These are phyloP conservation scores for Hyphodiscus sp. DNA, from an alignment of 2,329 filamentous ascomycete species.

Conservation along the genomic window DNA sequence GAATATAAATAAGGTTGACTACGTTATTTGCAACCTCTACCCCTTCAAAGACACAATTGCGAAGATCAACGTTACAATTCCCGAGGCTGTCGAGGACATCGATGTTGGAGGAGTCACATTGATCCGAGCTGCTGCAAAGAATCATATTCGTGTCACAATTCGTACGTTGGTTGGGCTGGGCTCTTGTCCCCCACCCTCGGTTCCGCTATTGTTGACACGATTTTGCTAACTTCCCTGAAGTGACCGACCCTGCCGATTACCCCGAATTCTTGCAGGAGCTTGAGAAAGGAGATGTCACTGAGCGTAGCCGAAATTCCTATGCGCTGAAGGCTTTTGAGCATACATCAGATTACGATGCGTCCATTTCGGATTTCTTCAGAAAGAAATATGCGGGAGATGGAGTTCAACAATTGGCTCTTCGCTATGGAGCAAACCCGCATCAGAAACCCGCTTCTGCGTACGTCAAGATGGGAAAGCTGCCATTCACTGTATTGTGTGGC, in stretches of 20 bases:
- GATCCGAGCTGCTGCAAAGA: conserved; percentile 94
- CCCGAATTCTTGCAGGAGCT: conserved; percentile 89
- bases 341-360: conserved; percentile 91
- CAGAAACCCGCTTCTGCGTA: conserved; percentile 93
- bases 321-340: conserved; percentile 98
- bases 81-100: conserved; percentile 96
- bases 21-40: conserved; percentile 96
- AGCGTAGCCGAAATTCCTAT: conserved; percentile 78
- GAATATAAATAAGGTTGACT: conserved; percentile 93
- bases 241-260: conserved; percentile 92
- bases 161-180: conserved; percentile 23
- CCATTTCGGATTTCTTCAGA: conserved; percentile 95
- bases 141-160: conserved; percentile 92
- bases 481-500: conserved; percentile 91
- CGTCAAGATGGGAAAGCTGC: conserved; percentile 64
- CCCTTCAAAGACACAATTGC: conserved; percentile 98
- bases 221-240: too few relatives aligned
- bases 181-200: too few relatives aligned
- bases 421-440: conserved; percentile 96
- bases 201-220: too few relatives aligned
- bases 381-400: conserved; percentile 90
- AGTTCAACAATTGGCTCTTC: conserved; percentile 73
- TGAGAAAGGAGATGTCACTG: conserved; percentile 77
- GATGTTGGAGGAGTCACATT: conserved; percentile 97
- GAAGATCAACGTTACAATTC: conserved; percentile 93